Base-by-base conservation (phyloP, 441 rosid genomes). In the Aleurites moluccanus region DNA sequence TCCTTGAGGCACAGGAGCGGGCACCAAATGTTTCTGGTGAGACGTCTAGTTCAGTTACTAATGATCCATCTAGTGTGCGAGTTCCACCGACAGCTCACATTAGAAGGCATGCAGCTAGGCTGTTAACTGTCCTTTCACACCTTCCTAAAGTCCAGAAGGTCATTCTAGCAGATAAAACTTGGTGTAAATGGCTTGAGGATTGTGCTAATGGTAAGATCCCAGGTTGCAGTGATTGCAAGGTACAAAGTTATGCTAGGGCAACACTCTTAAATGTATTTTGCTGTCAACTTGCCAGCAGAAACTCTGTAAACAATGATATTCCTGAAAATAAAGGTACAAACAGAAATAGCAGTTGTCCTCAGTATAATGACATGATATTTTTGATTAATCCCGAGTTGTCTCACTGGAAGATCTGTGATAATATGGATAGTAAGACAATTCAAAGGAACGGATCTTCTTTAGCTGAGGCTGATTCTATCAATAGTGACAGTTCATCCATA, bases 111-210 rank as follows among this genome's bases (percentile, higher is more conserved):
- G 98, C 98, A 42, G 97, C 97, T 82, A 86, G 97, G 65, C 85
- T 96, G 68, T 80, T 96, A 75, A 90, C 88, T 73, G 85, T 90
- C 83, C 93, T 96, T 78, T 96, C 99, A 14, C 81, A 84, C 70
- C 93, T 91, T 76, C 98, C 95, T 6, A 72, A 90, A 78, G 94
- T 89, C 60, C 93, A 85, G 88, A 88, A 96, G 81, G 79, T 77
- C 82, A 86, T 93, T 78, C 61, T 80, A 66, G 86, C 85, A 10
- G 99, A 96, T 83, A 81, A 86, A 81, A 75, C 79, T 72, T 91
- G 90, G 93, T 92, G 89, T 82, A 83, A 81, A 67, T 96, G 99
- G 99, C 98, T 96, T 82, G 96, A 91, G 71, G 97, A 90, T 78
- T 93, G 99, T 88, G 97, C 99, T 62, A 78, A 79, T 73, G 92